These are phyloP conservation scores for Leptographium radiaticola DNA, from an alignment of 2,329 filamentous ascomycete species.

Conservation along the genomic window DNA sequence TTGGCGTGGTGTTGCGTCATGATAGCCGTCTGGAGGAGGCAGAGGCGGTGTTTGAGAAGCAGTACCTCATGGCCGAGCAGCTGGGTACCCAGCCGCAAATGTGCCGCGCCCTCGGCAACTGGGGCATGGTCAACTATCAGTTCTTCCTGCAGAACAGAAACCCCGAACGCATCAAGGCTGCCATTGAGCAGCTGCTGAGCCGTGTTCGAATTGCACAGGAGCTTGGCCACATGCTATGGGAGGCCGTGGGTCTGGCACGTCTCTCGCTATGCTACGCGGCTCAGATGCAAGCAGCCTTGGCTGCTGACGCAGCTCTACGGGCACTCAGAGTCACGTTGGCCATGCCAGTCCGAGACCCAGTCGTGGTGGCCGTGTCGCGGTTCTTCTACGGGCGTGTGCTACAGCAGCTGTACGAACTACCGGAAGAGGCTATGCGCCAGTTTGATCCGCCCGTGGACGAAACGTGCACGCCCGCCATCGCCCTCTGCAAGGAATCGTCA, in stretches of 20 bases:
- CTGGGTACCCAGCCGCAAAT: constrained; percentile 12
- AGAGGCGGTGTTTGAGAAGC: constrained; percentile 13
- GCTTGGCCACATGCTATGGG: constrained; percentile 11
- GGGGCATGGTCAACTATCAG: constrained; percentile 24
- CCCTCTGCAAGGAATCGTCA: constrained; percentile 24
- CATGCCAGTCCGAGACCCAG: constrained; percentile 12
- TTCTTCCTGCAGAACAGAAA: constrained; percentile 9
- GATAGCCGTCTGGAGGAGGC: constrained; percentile 17
- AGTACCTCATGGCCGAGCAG: constrained; percentile 17
- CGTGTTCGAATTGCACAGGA: not conserved
- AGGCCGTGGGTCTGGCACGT: constrained; percentile 18
- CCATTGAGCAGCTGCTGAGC: not conserved
- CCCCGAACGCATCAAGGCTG: not conserved
- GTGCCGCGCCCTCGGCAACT: constrained; percentile 22
- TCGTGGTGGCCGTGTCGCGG: constrained; percentile 17
- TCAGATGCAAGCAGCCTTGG: constrained; percentile 12
- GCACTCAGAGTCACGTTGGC: constrained; percentile 7
- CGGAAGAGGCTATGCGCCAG: constrained; percentile 15
- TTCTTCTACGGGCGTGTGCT: constrained; percentile 21
- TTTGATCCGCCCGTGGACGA: constrained; percentile 14
- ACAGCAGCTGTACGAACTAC: constrained; percentile 10
- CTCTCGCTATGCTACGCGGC: constrained; percentile 21
- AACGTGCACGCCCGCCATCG: constrained; percentile 20
- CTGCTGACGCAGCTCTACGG: constrained; percentile 11
- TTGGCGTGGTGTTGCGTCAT: constrained; percentile 20